Conservation (phyloP, 2,329 filamentous ascomycete genomes). For the Colletotrichum falcatum region DNA sequence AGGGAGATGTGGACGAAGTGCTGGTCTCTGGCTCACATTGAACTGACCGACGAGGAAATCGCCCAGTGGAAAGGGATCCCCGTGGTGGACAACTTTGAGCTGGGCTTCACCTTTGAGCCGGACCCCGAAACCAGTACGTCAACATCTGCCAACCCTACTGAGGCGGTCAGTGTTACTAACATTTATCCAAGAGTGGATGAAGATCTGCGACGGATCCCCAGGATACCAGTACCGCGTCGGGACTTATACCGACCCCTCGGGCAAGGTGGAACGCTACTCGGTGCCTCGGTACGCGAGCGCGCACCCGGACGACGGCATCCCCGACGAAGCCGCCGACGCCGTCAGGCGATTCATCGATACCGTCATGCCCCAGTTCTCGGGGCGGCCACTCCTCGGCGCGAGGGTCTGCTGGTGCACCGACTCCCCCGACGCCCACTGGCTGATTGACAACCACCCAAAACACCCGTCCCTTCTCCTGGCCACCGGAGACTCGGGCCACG, state of each 20-base stretch:
- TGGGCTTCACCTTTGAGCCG: slow-evolving; percentile 43
- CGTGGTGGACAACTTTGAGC: slow-evolving; percentile 39
- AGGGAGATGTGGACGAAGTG: slow-evolving; percentile 34
- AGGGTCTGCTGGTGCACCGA: slow-evolving; percentile 51
- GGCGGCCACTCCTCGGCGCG: slow-evolving; percentile 43
- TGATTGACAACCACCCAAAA: slow-evolving; percentile 46
- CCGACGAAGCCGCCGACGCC: slow-evolving; percentile 32
- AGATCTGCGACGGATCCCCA: slow-evolving; percentile 42
- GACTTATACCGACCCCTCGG: slow-evolving; percentile 29
- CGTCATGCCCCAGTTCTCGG: slow-evolving; percentile 45
- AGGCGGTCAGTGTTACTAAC: background rate
- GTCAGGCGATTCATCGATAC: slow-evolving; percentile 38
- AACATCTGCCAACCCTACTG: rapidly evolving
- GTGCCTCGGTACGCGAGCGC: slow-evolving; percentile 39
- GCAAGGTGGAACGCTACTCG: slow-evolving; percentile 34
- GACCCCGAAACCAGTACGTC: slow-evolving; percentile 36
- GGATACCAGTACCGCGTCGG: slow-evolving; percentile 39
- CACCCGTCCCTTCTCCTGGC: slow-evolving; percentile 41
- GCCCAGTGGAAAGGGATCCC: slow-evolving; percentile 30
- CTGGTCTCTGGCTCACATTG: slow-evolving; percentile 31
- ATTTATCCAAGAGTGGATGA: slow-evolving; percentile 28
- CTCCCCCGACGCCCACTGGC: slow-evolving; percentile 50
- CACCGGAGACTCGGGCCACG: slow-evolving; percentile 46
- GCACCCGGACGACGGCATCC: slow-evolving; percentile 38
- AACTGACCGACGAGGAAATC: slow-evolving; percentile 24